These are phyloP conservation scores for Penicillium glabrum DNA, from an alignment of 2,329 filamentous ascomycete species.

Conservation along the genomic window DNA sequence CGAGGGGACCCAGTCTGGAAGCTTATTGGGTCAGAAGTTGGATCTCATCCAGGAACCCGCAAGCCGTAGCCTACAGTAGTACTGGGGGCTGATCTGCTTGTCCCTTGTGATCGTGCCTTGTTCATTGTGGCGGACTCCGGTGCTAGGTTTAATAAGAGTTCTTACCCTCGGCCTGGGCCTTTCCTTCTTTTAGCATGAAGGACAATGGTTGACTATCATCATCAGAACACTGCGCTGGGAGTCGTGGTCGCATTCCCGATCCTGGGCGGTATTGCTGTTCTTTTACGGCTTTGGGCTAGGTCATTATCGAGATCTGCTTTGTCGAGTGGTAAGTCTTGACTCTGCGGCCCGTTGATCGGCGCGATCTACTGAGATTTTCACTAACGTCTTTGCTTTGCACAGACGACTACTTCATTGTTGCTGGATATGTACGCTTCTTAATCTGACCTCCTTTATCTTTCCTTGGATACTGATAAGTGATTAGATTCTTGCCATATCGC, in stretches of 20 bases:
- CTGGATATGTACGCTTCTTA: conserved; percentile 20
- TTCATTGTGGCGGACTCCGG: not conserved
- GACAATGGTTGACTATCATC: conserved; percentile 22
- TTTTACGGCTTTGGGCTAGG: conserved; percentile 28
- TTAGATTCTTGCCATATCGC: conserved; percentile 21
- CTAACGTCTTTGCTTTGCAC: not conserved
- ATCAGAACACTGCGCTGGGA: conserved; percentile 24
- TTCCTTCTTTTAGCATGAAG: not conserved
- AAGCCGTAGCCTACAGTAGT: not conserved
- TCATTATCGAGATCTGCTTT: conserved; percentile 19
- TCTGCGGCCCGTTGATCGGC: conserved; percentile 2
- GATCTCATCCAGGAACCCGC: not conserved
- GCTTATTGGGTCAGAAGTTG: not conserved
- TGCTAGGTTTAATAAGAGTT: not conserved
- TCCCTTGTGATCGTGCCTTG: not conserved
- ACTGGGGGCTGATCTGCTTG: not conserved
- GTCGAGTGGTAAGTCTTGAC: conserved; percentile 18
- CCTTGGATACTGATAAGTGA: not conserved
- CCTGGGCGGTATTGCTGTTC: conserved; percentile 22
- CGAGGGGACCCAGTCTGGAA: not conserved
- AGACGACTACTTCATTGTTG: conserved; percentile 27
- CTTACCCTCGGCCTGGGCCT: not conserved
- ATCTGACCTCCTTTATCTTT: not conserved
- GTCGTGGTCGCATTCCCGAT: conserved; percentile 25
- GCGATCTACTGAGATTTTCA: not conserved